These are phyloP conservation scores for Clavariopsis aquatica DNA, from an alignment of 495 filamentous ascomycete species.

Conservation along the genomic window DNA sequence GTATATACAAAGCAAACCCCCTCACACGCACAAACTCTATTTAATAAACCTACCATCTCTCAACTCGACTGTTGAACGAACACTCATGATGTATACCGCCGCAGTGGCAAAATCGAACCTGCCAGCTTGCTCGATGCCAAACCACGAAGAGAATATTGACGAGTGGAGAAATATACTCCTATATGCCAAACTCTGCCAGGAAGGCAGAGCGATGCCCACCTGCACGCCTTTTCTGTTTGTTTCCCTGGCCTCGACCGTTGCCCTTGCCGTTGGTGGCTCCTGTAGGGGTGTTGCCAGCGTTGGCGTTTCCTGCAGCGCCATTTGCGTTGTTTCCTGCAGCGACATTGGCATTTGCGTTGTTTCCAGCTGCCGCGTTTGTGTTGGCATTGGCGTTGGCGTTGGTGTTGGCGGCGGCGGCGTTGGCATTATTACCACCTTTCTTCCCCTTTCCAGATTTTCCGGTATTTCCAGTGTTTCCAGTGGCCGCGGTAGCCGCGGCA, in stretches of 20 bases:
- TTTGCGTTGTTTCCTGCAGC: background rate
- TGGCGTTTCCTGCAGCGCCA: background rate
- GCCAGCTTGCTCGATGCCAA: background rate
- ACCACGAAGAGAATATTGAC: background rate
- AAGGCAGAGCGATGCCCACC: background rate
- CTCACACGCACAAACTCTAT: background rate
- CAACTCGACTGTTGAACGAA: no score
- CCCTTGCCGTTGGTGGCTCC: background rate
- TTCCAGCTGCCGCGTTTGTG: background rate
- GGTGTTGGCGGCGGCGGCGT: background rate
- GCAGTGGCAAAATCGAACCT: background rate
- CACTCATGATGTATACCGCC: no score
- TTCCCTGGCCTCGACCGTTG: background rate
- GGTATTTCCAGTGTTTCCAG: background rate
- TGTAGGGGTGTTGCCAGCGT: no score
- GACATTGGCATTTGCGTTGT: background rate
- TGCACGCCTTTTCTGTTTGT: background rate
- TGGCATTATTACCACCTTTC: constrained; percentile 7
- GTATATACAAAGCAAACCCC: background rate
- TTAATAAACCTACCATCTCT: background rate
- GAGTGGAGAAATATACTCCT: background rate
- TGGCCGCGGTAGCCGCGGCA: background rate
- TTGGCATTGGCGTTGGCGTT: background rate
- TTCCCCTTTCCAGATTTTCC: constrained; percentile 5
- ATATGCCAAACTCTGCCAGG: background rate